phyloP scores from a whole-genome alignment of 2,329 filamentous ascomycete species.

The Phyllosticta citribraziliensis region DNA sequence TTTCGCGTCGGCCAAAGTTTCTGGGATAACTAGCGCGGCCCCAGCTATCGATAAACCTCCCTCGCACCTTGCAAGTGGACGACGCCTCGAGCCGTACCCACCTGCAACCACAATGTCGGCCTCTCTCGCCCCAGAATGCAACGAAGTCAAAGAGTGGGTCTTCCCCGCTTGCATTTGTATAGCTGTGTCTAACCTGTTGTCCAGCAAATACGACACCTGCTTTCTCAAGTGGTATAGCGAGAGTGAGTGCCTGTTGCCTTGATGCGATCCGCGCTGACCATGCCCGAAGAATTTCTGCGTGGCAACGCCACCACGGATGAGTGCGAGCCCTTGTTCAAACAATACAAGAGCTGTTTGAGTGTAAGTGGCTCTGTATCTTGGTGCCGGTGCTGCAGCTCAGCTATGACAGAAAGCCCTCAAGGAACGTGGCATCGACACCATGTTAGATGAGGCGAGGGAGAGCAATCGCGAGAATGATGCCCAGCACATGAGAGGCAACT shows the following conservation, averaged over 20 bases:
- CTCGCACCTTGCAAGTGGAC: neutral
- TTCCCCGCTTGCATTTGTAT: constrained; percentile 2
- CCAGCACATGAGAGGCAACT: constrained; percentile 49
- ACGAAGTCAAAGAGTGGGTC: constrained; percentile 84
- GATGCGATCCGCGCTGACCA: neutral
- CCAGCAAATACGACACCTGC: constrained; percentile 87
- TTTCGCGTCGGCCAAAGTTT: neutral
- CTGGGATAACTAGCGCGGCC: neutral
- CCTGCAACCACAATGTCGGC: constrained; percentile 60
- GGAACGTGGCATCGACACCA: constrained; percentile 81
- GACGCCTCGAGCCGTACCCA: neutral
- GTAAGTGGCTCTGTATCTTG: constrained; percentile 40
- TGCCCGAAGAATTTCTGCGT: constrained; percentile 63
- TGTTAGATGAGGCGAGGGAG: constrained; percentile 83
- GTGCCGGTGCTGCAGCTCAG: neutral
- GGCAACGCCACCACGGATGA: constrained; percentile 77
- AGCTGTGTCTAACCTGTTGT: neutral
- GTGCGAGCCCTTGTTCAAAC: constrained; percentile 74
- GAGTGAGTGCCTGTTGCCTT: constrained; percentile 49
- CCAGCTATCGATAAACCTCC: constrained; percentile 23
- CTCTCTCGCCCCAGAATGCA: constrained; percentile 88
- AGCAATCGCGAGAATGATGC: constrained; percentile 82
- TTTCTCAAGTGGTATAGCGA: constrained; percentile 99
- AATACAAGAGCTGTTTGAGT: constrained; percentile 78
- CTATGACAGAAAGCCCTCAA: constrained; percentile 65